Conservation (phyloP, 108 stramenopile species). For the Pseudonitzschia multiseries region DNA sequence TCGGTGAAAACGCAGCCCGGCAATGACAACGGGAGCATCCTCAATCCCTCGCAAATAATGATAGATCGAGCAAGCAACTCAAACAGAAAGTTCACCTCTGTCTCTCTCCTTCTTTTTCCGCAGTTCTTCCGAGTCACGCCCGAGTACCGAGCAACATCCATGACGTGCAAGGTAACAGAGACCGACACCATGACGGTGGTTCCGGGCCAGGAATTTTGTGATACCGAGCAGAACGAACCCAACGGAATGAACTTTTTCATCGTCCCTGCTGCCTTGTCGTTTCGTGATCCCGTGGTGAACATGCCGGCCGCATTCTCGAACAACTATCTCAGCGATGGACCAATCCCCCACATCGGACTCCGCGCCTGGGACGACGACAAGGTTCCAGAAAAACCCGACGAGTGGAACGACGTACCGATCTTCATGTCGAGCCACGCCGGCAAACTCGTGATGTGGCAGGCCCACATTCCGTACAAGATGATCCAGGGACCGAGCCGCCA, state of each 20-base stretch:
- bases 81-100: neutral
- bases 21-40: too few relatives aligned
- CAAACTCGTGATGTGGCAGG: constrained; percentile 30
- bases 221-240: neutral
- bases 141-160: constrained; percentile 29
- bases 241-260: constrained; percentile 38
- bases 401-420: constrained; percentile 30
- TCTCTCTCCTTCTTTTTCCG: neutral
- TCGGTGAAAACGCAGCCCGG: too few relatives aligned
- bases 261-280: constrained; percentile 16
- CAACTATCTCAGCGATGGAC: neutral
- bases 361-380: constrained; percentile 24
- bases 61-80: too few relatives aligned
- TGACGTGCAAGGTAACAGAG: constrained; percentile 22
- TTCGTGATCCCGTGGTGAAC: constrained; percentile 19
- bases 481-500: constrained; percentile 12
- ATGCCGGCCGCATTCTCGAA: constrained; percentile 25
- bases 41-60: too few relatives aligned
- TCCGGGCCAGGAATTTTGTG: constrained; percentile 27
- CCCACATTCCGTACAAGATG: constrained; percentile 25
- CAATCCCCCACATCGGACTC: constrained; percentile 27
- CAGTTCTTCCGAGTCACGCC: constrained; percentile 33
- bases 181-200: constrained; percentile 10
- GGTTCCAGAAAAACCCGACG: constrained; percentile 13
- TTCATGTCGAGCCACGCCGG: constrained; percentile 25